Base-by-base conservation (phyloP, 1,284 basidiomycete species). In the Boletus subluridellus region DNA sequence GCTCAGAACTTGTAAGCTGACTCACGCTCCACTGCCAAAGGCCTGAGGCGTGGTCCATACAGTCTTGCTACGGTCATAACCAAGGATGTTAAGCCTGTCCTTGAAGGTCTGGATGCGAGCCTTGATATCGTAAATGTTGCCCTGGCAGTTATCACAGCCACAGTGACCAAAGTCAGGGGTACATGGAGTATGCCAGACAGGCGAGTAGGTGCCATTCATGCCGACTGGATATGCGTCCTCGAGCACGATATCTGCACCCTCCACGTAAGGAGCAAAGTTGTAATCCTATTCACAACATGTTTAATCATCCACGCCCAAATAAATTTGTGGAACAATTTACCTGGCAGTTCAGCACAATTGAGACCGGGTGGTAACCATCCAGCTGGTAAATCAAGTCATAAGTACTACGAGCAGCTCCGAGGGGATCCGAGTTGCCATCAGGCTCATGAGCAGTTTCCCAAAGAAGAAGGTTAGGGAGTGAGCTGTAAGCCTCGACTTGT, bases 361-460 rank as follows among this genome's bases (percentile, higher is more conserved):
- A 89, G 10, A 90, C 79, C 0, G 89, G 90, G 64, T 90, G 89
- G 66, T 91, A 91, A 10, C 83, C 82, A 54, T 91, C 89, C 15
- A 87, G 68, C 6, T 82, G 76, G 52, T 83, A 82, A 63, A 91
- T 89, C 46, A 85, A 72, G 63, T 86, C 81, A 55, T 84, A 85
- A 0, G 87, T 71, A 15, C 65, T 66, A 2, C 72, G 60, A 0
- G 87, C 83, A 2, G 85, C 85, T 62, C 80, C 77, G 26, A 83
- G 67, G 3, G 87, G 84, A 60, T 90, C 87, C 12, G 78, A 79
- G 26, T 81, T 78, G 48, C 89, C 89, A 62, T 90, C 89, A 2
- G 87, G 87, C 64, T 90, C 87, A 64, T 90, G 87, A 9, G 79
- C 86, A 35, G 87, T 89, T 68, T 90, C 90, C 87, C 88, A 91